Conservation (phyloP, 352 stramenopile species). For the Blastocystis sp. region DNA sequence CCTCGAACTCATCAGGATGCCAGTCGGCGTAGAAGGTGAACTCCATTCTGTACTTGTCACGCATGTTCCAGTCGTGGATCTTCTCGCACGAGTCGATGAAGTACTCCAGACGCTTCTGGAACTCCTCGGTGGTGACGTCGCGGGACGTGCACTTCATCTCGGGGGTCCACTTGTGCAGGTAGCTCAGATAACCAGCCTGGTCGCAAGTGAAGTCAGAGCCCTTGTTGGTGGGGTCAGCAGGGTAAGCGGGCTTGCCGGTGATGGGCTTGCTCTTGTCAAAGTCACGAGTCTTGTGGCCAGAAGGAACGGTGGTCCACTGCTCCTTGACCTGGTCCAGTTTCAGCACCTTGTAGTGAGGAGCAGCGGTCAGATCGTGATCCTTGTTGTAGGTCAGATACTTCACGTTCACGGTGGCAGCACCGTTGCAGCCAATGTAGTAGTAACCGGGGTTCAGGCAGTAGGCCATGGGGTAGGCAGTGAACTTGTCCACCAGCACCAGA, state of each 20-base stretch:
- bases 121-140: constrained; percentile 5
- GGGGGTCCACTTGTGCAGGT: too few relatives aligned
- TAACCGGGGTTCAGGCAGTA: constrained; percentile 63
- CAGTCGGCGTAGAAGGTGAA: too few relatives aligned
- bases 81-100: too few relatives aligned
- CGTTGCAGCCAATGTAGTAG: constrained; percentile 60
- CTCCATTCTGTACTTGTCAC: constrained; percentile 1
- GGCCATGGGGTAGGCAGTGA: neutral
- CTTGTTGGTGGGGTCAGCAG: neutral
- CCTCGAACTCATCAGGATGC: too few relatives aligned
- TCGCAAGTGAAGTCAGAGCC: too few relatives aligned
- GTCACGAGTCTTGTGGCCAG: constrained; percentile 15
- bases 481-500: constrained; percentile 37
- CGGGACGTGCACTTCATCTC: too few relatives aligned
- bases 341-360: constrained; percentile 13
- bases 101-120: constrained; percentile 15
- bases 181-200: too few relatives aligned
- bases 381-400: constrained; percentile 37
- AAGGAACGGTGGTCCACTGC: constrained; percentile 40
- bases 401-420: constrained; percentile 11
- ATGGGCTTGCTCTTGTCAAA: constrained; percentile 66
- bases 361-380: constrained; percentile 16
- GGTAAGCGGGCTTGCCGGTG: constrained; percentile 49
- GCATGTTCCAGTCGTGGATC: constrained; percentile 15
- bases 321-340: constrained; percentile 33